Percentiles rank a stretch among this genome's conserved stretches.
Conservation (phyloP, 75 land plant genomes). For the Cunninghamia lanceolata region DNA sequence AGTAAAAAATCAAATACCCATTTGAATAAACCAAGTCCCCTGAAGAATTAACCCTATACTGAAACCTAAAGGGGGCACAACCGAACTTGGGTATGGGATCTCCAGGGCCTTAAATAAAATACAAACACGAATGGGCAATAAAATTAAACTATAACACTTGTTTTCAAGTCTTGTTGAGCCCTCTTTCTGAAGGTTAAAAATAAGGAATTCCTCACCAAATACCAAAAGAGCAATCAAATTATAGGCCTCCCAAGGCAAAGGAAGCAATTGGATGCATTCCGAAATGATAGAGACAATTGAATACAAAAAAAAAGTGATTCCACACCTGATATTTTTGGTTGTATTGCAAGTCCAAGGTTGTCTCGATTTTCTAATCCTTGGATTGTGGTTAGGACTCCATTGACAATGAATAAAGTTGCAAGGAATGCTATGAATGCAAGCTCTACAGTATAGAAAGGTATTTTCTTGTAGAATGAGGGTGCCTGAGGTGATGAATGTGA, state of each 20-base stretch:
- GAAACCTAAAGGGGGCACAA: conserved; percentile 38
- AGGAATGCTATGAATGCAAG: not conserved
- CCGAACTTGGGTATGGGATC: conserved; percentile 38
- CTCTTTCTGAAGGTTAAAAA: conserved; percentile 55
- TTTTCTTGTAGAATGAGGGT: not conserved
- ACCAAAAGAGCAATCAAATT: no score
- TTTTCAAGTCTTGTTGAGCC: conserved; percentile 67
- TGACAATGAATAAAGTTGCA: not conserved
- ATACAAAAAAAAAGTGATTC: conserved; percentile 1
- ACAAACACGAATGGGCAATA: conserved; percentile 62
- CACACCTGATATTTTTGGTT: conserved; percentile 5
- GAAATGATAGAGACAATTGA: not conserved
- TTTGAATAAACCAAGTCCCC: no score
- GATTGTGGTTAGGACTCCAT: not conserved
- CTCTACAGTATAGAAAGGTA: not conserved
- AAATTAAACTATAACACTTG: conserved; percentile 66
- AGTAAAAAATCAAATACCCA: conserved; percentile 72
- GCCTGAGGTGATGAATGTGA: not conserved
- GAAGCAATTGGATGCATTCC: not conserved
- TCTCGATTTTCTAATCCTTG: not conserved
- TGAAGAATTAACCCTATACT: conserved; percentile 56
- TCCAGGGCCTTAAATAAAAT: no score
- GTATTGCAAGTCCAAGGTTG: not conserved
- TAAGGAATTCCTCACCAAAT: no score
- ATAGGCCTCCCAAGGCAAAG: no score